Conservation (phyloP, 331 rosid genomes). For the Dryas integrifolia region DNA sequence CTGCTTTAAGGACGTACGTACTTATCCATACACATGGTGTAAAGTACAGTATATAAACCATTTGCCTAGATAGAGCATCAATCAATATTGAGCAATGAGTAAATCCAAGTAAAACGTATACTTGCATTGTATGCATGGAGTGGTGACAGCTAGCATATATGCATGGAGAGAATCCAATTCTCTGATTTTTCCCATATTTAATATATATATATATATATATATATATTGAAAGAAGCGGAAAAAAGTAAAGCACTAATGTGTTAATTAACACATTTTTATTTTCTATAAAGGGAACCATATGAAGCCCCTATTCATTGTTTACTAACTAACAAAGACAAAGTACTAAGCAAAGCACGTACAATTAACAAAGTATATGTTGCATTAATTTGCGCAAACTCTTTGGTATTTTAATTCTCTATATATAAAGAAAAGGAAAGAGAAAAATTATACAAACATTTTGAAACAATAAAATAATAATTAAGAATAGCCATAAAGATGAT, state of each 20-base stretch:
- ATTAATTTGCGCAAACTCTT: constrained; percentile 50
- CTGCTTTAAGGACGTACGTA: not conserved
- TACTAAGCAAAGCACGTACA: constrained; percentile 28
- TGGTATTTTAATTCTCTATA: constrained; percentile 48
- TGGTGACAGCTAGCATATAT: too few relatives aligned
- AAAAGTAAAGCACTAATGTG: constrained; percentile 20
- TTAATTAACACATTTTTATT: constrained; percentile 34
- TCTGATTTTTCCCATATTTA: constrained; percentile 22
- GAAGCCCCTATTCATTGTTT: constrained; percentile 24
- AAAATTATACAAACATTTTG: constrained; percentile 52
- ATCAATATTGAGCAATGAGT: too few relatives aligned
- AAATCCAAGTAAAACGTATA: too few relatives aligned
- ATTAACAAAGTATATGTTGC: constrained; percentile 40
- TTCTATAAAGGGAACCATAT: constrained; percentile 21
- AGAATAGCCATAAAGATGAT: constrained; percentile 41
- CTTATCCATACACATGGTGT: not conserved
- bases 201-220: not conserved
- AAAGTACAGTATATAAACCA: too few relatives aligned
- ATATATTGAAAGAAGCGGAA: constrained; percentile 24
- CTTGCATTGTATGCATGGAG: too few relatives aligned
- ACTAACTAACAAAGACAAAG: constrained; percentile 21
- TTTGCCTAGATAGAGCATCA: too few relatives aligned
- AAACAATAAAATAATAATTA: constrained; percentile 60
- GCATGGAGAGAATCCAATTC: too few relatives aligned
- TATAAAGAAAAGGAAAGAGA: constrained; percentile 23